Evolutionary conservation across 2,329 filamentous ascomycete genomes (phyloP), one percentile per base, ranked within the genome.

Genomic region (Dothidotthia symphoricarpi): DNA sequence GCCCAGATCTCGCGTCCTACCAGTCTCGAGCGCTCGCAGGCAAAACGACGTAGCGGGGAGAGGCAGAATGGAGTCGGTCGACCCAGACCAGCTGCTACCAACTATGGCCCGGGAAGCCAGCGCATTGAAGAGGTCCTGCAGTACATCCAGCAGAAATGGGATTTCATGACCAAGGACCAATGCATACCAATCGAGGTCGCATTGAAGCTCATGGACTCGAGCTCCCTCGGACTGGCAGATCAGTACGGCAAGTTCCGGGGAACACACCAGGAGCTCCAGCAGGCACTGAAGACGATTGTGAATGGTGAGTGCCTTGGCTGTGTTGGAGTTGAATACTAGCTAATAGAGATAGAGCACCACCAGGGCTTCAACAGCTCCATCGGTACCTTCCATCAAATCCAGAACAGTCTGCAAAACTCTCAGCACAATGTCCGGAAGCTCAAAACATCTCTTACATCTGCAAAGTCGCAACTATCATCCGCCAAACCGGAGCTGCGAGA

Each of bases 291-390:
- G 68, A 82, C 83, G 24, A 95, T 98, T 55, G 93, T 98, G 16
- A 95, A 98, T 66, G 74, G 74, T 76, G 51, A 22, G 26, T 7
- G 8, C 5, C 26, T 11, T 12, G 24, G 4, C 16, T 13, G 17
- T 9, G 11, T 22, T 13, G 13, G 11, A 10, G 3, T 6, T 12
- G 26, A 46, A 41, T 27, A 16, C 9, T 12, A 3, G 11, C 16
- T 22, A 22, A 22, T 6, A 22, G 19, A 22, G 19, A 15, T 41
- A 76, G 91, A 98, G 70, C 91, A 98, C 63, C 91, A 98, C 62
- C 93, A 98, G 67, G 94, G 93, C 31, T 98, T 98, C 77, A 98
- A 97, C 70, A 95, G 88, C 67, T 96, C 91, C 34, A 97, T 98
- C 48, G 93, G 91, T 66, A 97, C 91, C 14, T 98, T 97, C 63